A percentile compares a stretch with the other conserved stretches of the same genome.
Conservation (phyloP, 2,329 filamentous ascomycete species). For the Cercospora citrullina region DNA sequence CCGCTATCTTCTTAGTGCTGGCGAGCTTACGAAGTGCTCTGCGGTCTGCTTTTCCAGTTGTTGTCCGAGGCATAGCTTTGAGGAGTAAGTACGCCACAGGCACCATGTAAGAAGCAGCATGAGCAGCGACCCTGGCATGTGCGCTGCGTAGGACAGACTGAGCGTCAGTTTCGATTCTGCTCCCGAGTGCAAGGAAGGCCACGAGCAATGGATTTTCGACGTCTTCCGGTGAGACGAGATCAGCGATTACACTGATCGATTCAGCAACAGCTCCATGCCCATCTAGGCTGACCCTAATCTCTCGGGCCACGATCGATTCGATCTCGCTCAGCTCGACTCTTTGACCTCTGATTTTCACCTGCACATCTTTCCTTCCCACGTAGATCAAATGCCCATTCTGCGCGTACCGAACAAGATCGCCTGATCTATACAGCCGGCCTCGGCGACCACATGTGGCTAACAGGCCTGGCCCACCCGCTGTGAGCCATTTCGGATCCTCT, state of each 20-base stretch:
- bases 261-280: not conserved
- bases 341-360: slow-evolving; percentile 76
- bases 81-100: slow-evolving; percentile 1
- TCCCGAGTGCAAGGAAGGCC: not conserved
- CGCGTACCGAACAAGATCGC: slow-evolving; percentile 30
- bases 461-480: not conserved
- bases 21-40: not conserved
- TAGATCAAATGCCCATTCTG: slow-evolving; percentile 41
- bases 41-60: slow-evolving; percentile 1
- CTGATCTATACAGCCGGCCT: slow-evolving; percentile 19
- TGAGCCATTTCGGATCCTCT: slow-evolving; percentile 24
- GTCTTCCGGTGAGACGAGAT: not conserved
- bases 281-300: not conserved
- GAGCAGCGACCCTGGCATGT: not conserved
- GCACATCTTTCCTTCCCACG: slow-evolving; percentile 60
- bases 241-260: not conserved
- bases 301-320: slow-evolving; percentile 41
- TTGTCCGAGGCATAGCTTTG: slow-evolving; percentile 1
- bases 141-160: not conserved
- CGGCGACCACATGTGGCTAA: slow-evolving; percentile 41
- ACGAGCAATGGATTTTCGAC: not conserved
- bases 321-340: slow-evolving; percentile 75
- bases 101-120: slow-evolving; percentile 3
- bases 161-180: not conserved
- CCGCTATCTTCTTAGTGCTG: not conserved